Evolutionary conservation across 805 yeast genomes (phyloP).

Genomic region (Ogataea siamensis): DNA sequence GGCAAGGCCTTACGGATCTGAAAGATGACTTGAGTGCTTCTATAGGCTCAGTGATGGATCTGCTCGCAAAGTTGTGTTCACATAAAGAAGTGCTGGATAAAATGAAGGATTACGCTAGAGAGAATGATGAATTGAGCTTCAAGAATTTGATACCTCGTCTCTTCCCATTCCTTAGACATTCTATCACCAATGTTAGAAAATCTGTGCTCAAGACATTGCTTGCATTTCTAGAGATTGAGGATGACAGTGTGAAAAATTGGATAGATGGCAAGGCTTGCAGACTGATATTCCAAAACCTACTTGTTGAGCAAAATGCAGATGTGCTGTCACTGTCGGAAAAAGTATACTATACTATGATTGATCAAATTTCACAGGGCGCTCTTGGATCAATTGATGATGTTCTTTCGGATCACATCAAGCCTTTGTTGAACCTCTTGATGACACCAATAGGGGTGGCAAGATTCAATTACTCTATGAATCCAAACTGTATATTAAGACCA

Average conservation of each 20-base stretch:
- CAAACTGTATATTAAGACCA: slow-evolving; percentile 71
- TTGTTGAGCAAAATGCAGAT: slow-evolving; percentile 83
- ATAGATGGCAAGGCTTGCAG: slow-evolving; percentile 71
- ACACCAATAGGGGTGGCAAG: slow-evolving; percentile 96
- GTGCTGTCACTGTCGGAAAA: slow-evolving; percentile 61
- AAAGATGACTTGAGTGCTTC: slow-evolving; percentile 93
- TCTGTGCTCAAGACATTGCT: slow-evolving; percentile 79
- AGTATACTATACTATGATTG: slow-evolving; percentile 58
- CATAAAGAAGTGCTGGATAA: slow-evolving; percentile 73
- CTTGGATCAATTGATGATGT: slow-evolving; percentile 47
- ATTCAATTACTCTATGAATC: slow-evolving; percentile 80
- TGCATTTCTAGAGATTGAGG: slow-evolving; percentile 65
- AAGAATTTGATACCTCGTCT: slow-evolving; percentile 81
- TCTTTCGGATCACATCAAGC: slow-evolving; percentile 55
- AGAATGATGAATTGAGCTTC: slow-evolving; percentile 57
- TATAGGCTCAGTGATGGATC: slow-evolving; percentile 93
- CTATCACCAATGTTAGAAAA: slow-evolving; percentile 85
- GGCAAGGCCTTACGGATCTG: slow-evolving; percentile 82
- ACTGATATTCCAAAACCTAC: slow-evolving; percentile 77
- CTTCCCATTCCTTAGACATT: slow-evolving; percentile 90
- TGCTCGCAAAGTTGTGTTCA: slow-evolving; percentile 82
- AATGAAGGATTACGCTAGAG: slow-evolving; percentile 59
- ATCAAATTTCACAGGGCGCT: slow-evolving; percentile 38
- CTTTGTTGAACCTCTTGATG: slow-evolving; percentile 66
- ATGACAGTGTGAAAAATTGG: slow-evolving; percentile 57